phyloP scores from a whole-genome alignment of 148 eudicot genomes.

The Fagopyrum homotropicum region DNA sequence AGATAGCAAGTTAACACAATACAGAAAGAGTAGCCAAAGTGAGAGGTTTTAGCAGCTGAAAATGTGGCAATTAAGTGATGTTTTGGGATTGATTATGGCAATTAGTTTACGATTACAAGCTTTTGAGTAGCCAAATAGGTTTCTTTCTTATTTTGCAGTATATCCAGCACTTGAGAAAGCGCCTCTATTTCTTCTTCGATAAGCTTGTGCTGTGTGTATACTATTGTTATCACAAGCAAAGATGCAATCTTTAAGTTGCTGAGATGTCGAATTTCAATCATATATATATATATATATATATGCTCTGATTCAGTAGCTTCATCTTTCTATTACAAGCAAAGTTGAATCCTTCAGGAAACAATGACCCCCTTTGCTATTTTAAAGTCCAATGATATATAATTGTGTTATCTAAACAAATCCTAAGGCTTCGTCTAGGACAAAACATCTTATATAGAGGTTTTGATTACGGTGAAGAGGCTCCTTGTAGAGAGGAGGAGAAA shows the following conservation, averaged over 20 bases:
- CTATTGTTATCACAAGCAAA: not conserved
- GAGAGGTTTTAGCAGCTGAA: not conserved
- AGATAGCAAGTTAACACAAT: conserved; percentile 11
- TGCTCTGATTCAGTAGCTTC: no score
- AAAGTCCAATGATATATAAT: no score
- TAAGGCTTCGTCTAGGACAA: no score
- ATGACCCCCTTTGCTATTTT: no score
- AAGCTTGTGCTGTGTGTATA: conserved; percentile 4
- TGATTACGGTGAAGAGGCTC: no score
- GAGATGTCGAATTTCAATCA: not conserved
- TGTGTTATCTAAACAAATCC: no score
- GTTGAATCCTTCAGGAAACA: no score
- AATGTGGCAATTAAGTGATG: not conserved
- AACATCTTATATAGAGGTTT: no score
- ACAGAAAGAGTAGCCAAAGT: not conserved
- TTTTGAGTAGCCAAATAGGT: not conserved
- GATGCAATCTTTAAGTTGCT: not conserved
- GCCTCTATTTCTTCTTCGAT: not conserved
- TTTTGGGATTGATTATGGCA: not conserved
- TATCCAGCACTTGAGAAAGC: not conserved
- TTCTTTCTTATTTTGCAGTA: not conserved
- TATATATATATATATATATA: no score
- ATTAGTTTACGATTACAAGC: not conserved
- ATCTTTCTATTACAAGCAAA: no score
- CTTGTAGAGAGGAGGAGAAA: no score